A percentile compares a stretch with the other conserved stretches of the same genome.
phyloP scores from a whole-genome alignment of 2,329 filamentous ascomycete genomes.

The Cordyceps sp. region DNA sequence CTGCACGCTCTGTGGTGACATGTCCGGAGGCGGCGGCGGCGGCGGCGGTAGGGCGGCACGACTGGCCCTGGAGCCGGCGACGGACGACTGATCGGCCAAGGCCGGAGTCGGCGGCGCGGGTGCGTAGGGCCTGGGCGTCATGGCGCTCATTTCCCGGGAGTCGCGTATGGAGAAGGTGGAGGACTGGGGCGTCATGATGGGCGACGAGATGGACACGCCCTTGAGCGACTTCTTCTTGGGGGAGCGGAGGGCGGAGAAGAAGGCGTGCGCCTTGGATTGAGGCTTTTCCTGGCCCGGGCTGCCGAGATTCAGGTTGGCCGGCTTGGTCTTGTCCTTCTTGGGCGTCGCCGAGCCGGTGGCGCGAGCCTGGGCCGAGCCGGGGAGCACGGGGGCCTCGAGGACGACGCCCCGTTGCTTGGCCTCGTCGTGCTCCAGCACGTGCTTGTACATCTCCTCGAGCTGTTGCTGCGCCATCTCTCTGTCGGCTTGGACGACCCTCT shows the following conservation, averaged over 20 bases:
- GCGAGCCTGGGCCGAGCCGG: constrained; percentile 10
- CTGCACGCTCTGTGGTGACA: constrained; percentile 22
- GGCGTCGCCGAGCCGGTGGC: constrained; percentile 12
- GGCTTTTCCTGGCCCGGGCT: constrained; percentile 27
- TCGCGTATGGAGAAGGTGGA: constrained; percentile 39
- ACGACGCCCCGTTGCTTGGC: constrained; percentile 40
- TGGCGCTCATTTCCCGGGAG: constrained; percentile 37
- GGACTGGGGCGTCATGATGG: constrained; percentile 47
- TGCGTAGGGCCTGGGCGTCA: constrained; percentile 40
- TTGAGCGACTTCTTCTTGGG: constrained; percentile 35
- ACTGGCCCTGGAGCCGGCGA: constrained; percentile 10
- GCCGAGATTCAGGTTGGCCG: constrained; percentile 30
- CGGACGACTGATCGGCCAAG: too few species aligned
- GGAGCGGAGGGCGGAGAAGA: constrained; percentile 45
- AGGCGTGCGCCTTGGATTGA: constrained; percentile 39
- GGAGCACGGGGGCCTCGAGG: constrained; percentile 23
- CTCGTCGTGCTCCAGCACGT: constrained; percentile 79
- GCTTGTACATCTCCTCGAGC: constrained; percentile 79
- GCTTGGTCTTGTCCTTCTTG: constrained; percentile 32
- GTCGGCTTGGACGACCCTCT: constrained; percentile 58
- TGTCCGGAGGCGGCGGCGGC: constrained; percentile 13
- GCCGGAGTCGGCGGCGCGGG: constrained; percentile 33
- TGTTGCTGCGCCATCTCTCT: constrained; percentile 61
- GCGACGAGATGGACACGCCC: constrained; percentile 44
- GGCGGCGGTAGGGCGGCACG: constrained; percentile 4